These are phyloP conservation scores for Physaria fendleri DNA, from an alignment of 345 rosid species.

Conservation along the genomic window DNA sequence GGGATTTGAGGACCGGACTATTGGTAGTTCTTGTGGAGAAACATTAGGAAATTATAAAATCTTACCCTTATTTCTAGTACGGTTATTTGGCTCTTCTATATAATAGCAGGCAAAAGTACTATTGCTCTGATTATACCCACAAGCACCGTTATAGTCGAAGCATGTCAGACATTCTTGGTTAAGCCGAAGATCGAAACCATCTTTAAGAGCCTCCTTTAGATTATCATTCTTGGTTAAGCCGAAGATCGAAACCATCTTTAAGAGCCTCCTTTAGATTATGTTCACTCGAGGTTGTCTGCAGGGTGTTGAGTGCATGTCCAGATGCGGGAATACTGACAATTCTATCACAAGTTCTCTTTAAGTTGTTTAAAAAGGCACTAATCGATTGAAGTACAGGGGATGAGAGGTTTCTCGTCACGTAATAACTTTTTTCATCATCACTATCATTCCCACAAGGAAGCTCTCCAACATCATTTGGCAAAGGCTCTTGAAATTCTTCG, in stretches of 20 bases:
- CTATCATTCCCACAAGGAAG: background rate
- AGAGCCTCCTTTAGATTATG: conserved; percentile 10
- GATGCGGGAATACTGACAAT: conserved; percentile 12
- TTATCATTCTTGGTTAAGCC: background rate
- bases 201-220: conserved; percentile 7
- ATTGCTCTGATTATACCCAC: conserved; percentile 18
- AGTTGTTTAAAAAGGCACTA: too few relatives aligned
- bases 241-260: conserved; percentile 24
- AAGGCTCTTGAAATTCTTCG: background rate
- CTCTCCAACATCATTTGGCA: background rate
- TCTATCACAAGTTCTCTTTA: background rate
- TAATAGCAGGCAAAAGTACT: conserved; percentile 23
- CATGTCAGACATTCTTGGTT: conserved; percentile 12
- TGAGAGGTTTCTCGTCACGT: background rate
- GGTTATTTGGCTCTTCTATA: background rate
- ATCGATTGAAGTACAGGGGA: background rate
- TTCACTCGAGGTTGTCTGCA: accelerated
- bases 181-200: conserved; percentile 25
- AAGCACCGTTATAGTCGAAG: conserved; percentile 5
- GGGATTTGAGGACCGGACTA: too few relatives aligned
- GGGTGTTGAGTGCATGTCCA: background rate
- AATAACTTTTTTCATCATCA: background rate
- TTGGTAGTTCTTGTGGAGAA: background rate
- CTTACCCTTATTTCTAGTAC: background rate
- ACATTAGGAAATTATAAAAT: background rate